Evolutionary conservation across 495 filamentous ascomycete species (phyloP).

Genomic region (Saxophila tyrrhenica): DNA sequence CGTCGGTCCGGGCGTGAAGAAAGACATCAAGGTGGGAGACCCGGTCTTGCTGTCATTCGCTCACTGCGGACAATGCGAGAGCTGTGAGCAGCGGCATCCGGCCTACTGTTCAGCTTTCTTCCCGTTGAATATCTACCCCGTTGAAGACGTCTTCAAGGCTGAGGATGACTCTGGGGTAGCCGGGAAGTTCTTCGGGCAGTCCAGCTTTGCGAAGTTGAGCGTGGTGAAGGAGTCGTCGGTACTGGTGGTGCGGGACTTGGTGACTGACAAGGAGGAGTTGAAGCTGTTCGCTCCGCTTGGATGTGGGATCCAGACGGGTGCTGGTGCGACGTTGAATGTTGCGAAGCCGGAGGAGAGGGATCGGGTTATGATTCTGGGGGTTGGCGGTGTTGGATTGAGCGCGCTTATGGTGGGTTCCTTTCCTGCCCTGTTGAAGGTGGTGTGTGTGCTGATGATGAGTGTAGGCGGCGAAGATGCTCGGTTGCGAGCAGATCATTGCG

Average conservation of each 20-base stretch:
- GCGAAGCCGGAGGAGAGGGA: conserved; percentile 14
- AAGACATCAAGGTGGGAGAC: conserved; percentile 16
- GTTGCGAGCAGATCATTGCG: conserved; percentile 21
- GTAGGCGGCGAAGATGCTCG: conserved; percentile 18
- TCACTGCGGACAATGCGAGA: conserved; percentile 27
- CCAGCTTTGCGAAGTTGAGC: conserved; percentile 18
- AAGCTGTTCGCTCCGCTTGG: conserved; percentile 32
- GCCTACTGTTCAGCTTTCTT: conserved; percentile 23
- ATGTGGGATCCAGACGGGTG: conserved; percentile 35
- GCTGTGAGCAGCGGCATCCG: conserved; percentile 22
- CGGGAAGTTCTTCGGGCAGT: conserved; percentile 26
- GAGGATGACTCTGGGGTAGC: conserved; percentile 7
- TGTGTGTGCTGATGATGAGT: not conserved
- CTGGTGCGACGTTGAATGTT: conserved; percentile 22
- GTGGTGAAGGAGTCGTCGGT: conserved; percentile 25
- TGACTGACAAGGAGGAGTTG: conserved; percentile 18
- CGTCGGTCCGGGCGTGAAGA: conserved; percentile 20
- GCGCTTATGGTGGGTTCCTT: conserved; percentile 16
- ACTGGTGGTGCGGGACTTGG: conserved; percentile 22
- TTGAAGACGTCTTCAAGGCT: conserved; percentile 5
- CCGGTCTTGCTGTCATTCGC: conserved; percentile 28
- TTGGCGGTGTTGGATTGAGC: conserved; percentile 23
- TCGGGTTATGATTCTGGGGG: conserved; percentile 19
- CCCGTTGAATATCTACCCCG: conserved; percentile 18
- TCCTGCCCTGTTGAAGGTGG: not conserved